A percentile compares a stretch with the other conserved stretches of the same genome.
These are phyloP conservation scores for Capronia americana DNA, from an alignment of 2,329 filamentous ascomycete genomes.

Conservation along the genomic window DNA sequence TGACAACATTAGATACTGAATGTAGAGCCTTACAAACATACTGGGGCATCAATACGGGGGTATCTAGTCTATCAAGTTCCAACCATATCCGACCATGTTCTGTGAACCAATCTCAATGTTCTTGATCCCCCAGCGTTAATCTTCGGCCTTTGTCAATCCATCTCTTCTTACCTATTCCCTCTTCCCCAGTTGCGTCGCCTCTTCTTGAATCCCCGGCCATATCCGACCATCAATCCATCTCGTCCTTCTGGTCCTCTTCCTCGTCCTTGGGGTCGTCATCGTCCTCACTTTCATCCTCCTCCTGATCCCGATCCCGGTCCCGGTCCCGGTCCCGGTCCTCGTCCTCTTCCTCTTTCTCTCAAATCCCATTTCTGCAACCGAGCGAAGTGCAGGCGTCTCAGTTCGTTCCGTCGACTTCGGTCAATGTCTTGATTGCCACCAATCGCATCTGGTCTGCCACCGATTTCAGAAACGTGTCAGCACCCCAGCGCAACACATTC, in stretches of 20 bases:
- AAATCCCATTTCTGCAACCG: slow-evolving; percentile 5
- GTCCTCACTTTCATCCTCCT: neutral
- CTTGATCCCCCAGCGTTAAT: slow-evolving; percentile 1
- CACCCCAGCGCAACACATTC: slow-evolving; percentile 28
- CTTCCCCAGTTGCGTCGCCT: slow-evolving; percentile 2
- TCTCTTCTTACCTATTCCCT: slow-evolving; percentile 1
- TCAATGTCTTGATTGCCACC: slow-evolving; percentile 5
- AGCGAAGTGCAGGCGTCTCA: slow-evolving; percentile 5
- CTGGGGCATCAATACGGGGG: slow-evolving; percentile 4
- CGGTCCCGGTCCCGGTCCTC: slow-evolving; percentile 1
- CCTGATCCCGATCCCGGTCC: slow-evolving; percentile 1
- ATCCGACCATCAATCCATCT: slow-evolving; percentile 5
- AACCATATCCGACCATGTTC: slow-evolving; percentile 5
- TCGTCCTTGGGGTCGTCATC: neutral
- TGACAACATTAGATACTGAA: too few relatives aligned
- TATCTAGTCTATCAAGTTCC: slow-evolving; percentile 1
- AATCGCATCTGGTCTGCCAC: slow-evolving; percentile 28
- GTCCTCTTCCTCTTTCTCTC: slow-evolving; percentile 3
- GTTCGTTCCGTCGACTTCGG: slow-evolving; percentile 5
- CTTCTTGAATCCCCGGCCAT: slow-evolving; percentile 1
- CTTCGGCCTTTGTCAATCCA: slow-evolving; percentile 3
- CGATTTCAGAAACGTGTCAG: slow-evolving; percentile 28
- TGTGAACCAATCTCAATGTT: slow-evolving; percentile 5
- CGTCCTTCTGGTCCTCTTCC: neutral
- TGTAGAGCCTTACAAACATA: neutral